Base-by-base conservation (phyloP, 148 eudicot genomes). In the Nyssa sinensis region DNA sequence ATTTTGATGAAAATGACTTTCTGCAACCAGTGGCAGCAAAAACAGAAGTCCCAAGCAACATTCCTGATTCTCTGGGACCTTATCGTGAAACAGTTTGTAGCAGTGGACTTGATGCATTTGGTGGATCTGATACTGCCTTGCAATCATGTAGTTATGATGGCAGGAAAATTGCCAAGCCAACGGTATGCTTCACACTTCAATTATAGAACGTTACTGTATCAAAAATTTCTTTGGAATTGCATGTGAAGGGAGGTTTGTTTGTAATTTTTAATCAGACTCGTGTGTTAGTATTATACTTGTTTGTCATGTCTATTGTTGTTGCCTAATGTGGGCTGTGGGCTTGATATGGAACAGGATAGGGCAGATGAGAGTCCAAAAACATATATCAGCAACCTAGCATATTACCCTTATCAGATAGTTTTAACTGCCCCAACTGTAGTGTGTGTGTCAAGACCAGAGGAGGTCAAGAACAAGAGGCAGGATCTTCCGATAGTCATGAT, bases 401-500 rank as follows among this genome's bases (percentile, higher is more conserved):
- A 60, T 55, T 35, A 34, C 74, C 68, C 82, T 72, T 35, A 64
- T 12, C 58, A 55, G 51, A 74, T 74, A n/a, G 81, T 75, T 76
- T 39, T 28, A 65, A 67, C 67, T 72, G 58, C 85, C 53, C 91
- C 96, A 61, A 82, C 81, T 58, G 89, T 92, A 60, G 91, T 95
- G 58, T 91, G 80, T 66, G 96, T 95, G n/a, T 81, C 87, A 75
- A 88, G 99, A 61, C 97, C 97, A 60, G 78, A 80, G 76, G 97
- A 90, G 73, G 86, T 93, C 66, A 88, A 90, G 75, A 68, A 69
- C 32, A 81, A 74, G 39, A 89, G 99, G 76, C 85, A 75, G 79
- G 93, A 88, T 65, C 94, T 95, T 67, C 99, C 99, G 11, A 91
- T 95, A 60, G 85, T 89, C 69, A 89, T 88, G 98, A 88, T 88